phyloP scores from a whole-genome alignment of 441 rosid species.

The Populus hybrid region DNA sequence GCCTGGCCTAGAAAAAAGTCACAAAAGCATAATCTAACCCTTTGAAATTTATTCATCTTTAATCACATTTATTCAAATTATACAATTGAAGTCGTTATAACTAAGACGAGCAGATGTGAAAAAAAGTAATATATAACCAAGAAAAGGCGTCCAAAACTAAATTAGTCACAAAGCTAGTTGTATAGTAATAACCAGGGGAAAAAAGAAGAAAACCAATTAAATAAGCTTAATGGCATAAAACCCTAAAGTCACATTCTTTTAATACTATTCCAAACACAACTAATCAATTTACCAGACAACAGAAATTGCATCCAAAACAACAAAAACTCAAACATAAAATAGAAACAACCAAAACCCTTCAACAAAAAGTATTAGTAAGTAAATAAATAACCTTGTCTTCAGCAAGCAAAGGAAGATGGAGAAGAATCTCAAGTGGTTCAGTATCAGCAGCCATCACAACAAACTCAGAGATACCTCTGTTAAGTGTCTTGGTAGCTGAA shows the following conservation, averaged over 20 bases:
- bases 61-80: not conserved
- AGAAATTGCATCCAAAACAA: not conserved
- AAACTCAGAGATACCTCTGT: constrained; percentile 89
- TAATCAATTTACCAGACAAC: not conserved
- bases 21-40: not conserved
- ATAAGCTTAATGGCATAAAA: not conserved
- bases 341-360: not conserved
- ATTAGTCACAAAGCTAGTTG: not conserved
- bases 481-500: constrained; percentile 89
- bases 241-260: not conserved
- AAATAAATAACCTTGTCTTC: constrained; percentile 72
- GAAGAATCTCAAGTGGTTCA: constrained; percentile 86
- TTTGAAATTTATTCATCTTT: not conserved
- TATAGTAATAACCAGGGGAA: not conserved
- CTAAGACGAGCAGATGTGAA: not conserved
- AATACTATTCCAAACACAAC: not conserved
- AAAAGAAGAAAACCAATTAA: not conserved
- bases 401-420: constrained; percentile 83
- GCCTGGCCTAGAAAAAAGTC: not conserved
- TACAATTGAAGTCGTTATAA: not conserved
- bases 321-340: not conserved
- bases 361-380: not conserved
- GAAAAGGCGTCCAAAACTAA: not conserved
- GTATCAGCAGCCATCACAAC: constrained; percentile 93
- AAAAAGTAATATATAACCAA: not conserved